A percentile compares a stretch with the other conserved stretches of the same genome.
Evolutionary conservation across 2,329 filamentous ascomycete species (phyloP).

Genomic region (Mollisiaceae sp.): DNA sequence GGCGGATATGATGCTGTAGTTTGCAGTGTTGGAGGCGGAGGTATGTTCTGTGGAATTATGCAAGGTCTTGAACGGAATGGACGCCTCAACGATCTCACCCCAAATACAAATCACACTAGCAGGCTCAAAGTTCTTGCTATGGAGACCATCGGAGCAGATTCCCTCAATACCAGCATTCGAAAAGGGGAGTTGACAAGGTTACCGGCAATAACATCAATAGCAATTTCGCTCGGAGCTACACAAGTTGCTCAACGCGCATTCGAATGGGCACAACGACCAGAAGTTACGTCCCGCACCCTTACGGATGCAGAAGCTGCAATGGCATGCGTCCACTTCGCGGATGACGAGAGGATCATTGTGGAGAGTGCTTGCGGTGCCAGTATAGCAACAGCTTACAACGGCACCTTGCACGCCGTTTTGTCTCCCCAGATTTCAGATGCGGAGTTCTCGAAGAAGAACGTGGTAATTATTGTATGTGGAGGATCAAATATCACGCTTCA

Average conservation of each 20-base stretch:
- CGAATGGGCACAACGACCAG: constrained; percentile 55
- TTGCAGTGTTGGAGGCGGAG: constrained; percentile 81
- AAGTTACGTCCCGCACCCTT: constrained; percentile 47
- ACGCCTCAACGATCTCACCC: constrained; percentile 1
- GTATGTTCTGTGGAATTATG: constrained; percentile 77
- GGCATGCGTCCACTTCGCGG: constrained; percentile 76
- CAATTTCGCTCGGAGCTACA: constrained; percentile 73
- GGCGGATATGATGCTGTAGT: constrained; percentile 68
- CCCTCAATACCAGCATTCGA: constrained; percentile 65
- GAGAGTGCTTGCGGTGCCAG: constrained; percentile 87
- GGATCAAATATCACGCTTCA: constrained; percentile 70
- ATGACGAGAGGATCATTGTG: constrained; percentile 81
- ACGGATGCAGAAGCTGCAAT: constrained; percentile 79
- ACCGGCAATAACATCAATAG: constrained; percentile 74
- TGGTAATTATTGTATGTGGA: constrained; percentile 87
- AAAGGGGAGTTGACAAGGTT: constrained; percentile 65
- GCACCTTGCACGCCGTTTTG: constrained; percentile 63
- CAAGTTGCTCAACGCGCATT: constrained; percentile 71
- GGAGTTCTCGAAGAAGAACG: constrained; percentile 68
- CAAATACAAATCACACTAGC: constrained; percentile 5
- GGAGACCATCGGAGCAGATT: constrained; percentile 78
- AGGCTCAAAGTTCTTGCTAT: constrained; percentile 65
- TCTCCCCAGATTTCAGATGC: constrained; percentile 57
- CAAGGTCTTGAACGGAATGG: constrained; percentile 52
- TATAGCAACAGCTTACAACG: constrained; percentile 70